These are phyloP conservation scores for Ustilaginoidea virens DNA, from an alignment of 2,329 filamentous ascomycete genomes.

Conservation along the genomic window DNA sequence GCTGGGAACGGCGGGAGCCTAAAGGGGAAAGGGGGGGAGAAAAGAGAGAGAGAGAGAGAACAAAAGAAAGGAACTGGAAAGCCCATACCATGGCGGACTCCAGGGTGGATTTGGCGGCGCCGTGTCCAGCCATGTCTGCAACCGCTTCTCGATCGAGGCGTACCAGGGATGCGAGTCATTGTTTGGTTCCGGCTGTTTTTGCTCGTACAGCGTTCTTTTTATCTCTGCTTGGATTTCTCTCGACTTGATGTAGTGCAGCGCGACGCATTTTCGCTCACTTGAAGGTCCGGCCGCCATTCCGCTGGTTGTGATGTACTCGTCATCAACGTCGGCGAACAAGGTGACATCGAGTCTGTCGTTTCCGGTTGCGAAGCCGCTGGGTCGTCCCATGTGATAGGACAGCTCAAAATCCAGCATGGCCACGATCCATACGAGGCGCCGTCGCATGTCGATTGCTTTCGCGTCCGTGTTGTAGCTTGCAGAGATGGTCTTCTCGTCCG, in stretches of 20 bases:
- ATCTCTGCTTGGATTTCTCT: conserved; percentile 78
- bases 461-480: conserved; percentile 48
- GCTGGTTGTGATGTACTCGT: conserved; percentile 64
- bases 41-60: too few relatives aligned
- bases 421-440: conserved; percentile 77
- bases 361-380: conserved; percentile 68
- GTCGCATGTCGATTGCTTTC: conserved; percentile 75
- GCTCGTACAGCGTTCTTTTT: conserved; percentile 69
- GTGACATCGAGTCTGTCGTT: conserved; percentile 73
- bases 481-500: conserved; percentile 76
- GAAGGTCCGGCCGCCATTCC: conserved; percentile 59
- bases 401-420: conserved; percentile 80
- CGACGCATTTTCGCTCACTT: conserved; percentile 72
- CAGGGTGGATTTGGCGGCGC: conserved; percentile 56
- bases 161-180: conserved; percentile 84
- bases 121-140: conserved; percentile 64
- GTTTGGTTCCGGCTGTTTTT: conserved; percentile 60
- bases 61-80: too few relatives aligned
- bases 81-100: conserved; percentile 70
- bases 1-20: too few relatives aligned
- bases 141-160: conserved; percentile 57
- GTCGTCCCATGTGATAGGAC: conserved; percentile 74
- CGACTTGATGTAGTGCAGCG: conserved; percentile 92
- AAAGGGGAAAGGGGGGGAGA: too few relatives aligned
- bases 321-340: conserved; percentile 71